phyloP scores from a whole-genome alignment of 768 basidiomycete genomes.

The Trametopsis cervina region DNA sequence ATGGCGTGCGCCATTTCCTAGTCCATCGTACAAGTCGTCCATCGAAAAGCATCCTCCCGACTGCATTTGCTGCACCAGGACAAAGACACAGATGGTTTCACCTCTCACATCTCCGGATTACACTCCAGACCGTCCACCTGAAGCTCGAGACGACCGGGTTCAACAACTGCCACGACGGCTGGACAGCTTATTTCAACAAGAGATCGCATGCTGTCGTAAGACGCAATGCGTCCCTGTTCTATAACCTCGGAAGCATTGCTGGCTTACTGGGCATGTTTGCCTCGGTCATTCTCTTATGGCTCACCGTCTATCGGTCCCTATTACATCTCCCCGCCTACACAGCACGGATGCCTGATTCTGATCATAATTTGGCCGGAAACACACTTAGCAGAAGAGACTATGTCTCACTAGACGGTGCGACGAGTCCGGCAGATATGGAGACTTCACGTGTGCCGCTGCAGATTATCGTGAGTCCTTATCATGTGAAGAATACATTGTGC shows the following conservation, averaged over 20 bases:
- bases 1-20: conserved; percentile 3
- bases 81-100: background rate
- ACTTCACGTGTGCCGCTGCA: conserved; percentile 6
- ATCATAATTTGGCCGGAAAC: background rate
- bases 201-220: conserved; percentile 17
- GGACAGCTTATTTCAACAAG: conserved; percentile 30
- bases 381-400: background rate
- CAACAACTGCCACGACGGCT: conserved; percentile 42
- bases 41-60: conserved; percentile 5
- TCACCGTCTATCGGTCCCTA: conserved; percentile 20
- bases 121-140: conserved; percentile 21
- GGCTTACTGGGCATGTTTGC: conserved; percentile 42
- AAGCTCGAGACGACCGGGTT: conserved; percentile 41
- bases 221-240: conserved; percentile 29
- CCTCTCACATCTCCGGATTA: conserved; percentile 6
- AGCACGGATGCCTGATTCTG: background rate
- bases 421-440: no score
- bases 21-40: conserved; percentile 4
- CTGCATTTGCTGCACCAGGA: conserved; percentile 2
- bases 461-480: conserved; percentile 25
- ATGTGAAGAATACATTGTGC: background rate
- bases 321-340: background rate
- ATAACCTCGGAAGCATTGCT: conserved; percentile 42
- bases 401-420: background rate
- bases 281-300: conserved; percentile 33